Base-by-base conservation (phyloP, 139 green algal genomes). In the Auxenochlorella protothecoides region DNA sequence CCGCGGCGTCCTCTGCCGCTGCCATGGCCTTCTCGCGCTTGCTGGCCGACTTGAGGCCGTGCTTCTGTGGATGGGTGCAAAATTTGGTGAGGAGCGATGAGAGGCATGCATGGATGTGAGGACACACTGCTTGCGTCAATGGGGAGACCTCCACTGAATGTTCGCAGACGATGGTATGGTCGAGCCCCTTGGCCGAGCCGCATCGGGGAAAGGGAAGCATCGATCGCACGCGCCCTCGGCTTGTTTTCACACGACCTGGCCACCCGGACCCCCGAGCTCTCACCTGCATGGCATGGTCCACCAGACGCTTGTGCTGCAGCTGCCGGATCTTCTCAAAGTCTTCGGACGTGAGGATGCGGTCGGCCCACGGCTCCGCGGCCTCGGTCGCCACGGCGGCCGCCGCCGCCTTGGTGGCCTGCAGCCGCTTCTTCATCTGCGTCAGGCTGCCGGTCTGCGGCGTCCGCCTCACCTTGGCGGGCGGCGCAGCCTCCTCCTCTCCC, bases 281-380 rank as follows among this genome's bases (percentile, higher is more conserved):
- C 72, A 77, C 72, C 72, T 77, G 62, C 83, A 97, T 84, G 2
- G 88, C 84, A 1, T 71, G 70, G 54, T 93, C 81, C 55, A 96
- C 80, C 72, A 91, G 67, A 74, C 64, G 44, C 3, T 44, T 65
- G 66, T 81, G 70, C 77, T 89, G 75, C 15, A 86, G 73, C 12
- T 78, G 76, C 76, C 76, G 76, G 75, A 97, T 97, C 64, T 82
- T 78, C 15, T 84, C 83, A 80, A 97, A 97, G 81, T 97, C 92
- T 68, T 95, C 88, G 14, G 84, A 75, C 9, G 79, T 90, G 54
- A 97, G 74, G 64, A 97, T 89, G 53, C 90, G 79, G 15, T 62
- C 57, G 57, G 85, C 85, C 69, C 74, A 85, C 69, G 57, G 55
- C 16, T 13, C 55, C 5, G 5, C 68, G 12, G 27, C 55, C 65